These are phyloP conservation scores for Fusarium cicatricum DNA, from an alignment of 2,329 filamentous ascomycete genomes.

Conservation along the genomic window DNA sequence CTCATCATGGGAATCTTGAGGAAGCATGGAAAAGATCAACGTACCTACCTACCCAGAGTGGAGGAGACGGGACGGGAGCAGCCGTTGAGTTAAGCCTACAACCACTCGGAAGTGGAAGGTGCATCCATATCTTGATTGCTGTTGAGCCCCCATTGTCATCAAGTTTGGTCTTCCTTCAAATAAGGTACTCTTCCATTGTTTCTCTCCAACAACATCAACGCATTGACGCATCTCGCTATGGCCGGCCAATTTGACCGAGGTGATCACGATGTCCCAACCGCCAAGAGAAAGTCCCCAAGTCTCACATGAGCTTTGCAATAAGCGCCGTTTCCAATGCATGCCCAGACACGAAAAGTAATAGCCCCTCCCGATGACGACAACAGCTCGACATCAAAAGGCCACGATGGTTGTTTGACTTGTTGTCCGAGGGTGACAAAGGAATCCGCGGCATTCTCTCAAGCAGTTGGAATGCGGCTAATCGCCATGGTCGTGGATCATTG, in stretches of 20 bases:
- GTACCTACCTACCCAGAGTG: no score
- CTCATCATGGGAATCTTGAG: background rate
- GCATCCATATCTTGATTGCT: no score
- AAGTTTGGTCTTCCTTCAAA: no score
- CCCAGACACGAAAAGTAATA: background rate
- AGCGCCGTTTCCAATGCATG: background rate
- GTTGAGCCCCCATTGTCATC: no score
- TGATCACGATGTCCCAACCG: no score
- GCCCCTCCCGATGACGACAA: constrained; percentile 12
- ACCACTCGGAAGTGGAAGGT: background rate
- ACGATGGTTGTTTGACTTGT: background rate
- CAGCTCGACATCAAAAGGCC: constrained; percentile 32
- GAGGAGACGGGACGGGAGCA: constrained; percentile 27
- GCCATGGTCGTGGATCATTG: constrained; percentile 19
- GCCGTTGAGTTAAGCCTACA: constrained; percentile 9
- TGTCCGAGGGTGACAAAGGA: background rate
- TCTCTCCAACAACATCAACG: no score
- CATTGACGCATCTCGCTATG: no score
- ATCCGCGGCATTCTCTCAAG: background rate
- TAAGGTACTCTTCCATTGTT: no score
- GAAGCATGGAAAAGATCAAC: background rate
- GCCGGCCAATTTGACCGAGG: no score
- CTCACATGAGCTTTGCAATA: background rate
- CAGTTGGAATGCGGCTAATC: constrained; percentile 21
- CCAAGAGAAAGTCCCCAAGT: no score